These are phyloP conservation scores for Hanseniaspora nectarophila DNA, from an alignment of 805 yeast species.

Conservation along the genomic window DNA sequence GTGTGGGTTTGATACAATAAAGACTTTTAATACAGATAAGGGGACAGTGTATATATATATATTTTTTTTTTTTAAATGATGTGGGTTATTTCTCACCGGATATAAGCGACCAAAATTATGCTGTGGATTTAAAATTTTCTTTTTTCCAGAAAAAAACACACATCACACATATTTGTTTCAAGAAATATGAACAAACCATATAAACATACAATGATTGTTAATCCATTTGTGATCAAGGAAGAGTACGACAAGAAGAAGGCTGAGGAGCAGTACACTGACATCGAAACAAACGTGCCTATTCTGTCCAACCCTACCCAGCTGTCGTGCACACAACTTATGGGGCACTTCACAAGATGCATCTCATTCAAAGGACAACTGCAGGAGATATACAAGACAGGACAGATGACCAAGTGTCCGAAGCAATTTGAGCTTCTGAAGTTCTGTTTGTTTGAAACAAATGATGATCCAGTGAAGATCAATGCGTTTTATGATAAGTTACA, in stretches of 20 bases:
- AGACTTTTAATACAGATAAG: neutral
- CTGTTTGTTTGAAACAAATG: conserved; percentile 44
- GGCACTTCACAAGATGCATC: conserved; percentile 74
- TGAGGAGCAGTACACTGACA: conserved; percentile 1
- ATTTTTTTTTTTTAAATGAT: too few species aligned
- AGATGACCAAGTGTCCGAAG: conserved; percentile 55
- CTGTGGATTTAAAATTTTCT: too few species aligned
- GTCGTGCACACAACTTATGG: conserved; percentile 25
- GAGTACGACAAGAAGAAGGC: conserved; percentile 1
- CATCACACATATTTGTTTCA: too few species aligned
- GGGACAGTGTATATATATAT: too few species aligned
- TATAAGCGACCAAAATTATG: too few species aligned
- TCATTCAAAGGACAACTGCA: conserved; percentile 84
- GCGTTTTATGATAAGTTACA: conserved; percentile 49
- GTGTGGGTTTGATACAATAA: neutral
- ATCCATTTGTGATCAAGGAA: conserved; percentile 1
- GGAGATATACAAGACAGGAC: conserved; percentile 73
- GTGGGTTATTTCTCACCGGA: too few species aligned
- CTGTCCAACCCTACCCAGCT: conserved; percentile 12
- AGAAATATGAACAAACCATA: too few species aligned
- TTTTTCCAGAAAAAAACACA: too few species aligned
- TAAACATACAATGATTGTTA: neutral
- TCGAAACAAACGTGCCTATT: conserved; percentile 7
- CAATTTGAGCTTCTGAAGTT: conserved; percentile 70
- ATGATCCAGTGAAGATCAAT: conserved; percentile 51